A percentile compares a stretch with the other conserved stretches of the same genome.
Evolutionary conservation across 169 alveolate genomes (phyloP).

Genomic region (Neospora caninum): DNA sequence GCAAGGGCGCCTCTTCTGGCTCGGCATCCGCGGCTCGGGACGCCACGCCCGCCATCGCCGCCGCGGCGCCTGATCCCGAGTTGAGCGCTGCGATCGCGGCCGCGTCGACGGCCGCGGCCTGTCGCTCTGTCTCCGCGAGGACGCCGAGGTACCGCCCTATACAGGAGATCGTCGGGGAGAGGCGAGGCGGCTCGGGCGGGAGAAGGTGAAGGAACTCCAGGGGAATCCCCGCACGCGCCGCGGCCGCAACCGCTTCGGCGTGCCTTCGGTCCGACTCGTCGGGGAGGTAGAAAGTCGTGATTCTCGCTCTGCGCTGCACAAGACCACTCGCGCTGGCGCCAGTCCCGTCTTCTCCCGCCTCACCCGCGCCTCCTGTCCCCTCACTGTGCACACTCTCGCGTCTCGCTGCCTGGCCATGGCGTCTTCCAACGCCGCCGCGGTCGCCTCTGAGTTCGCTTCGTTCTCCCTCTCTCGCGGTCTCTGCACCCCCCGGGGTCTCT

Average conservation of each 20-base stretch:
- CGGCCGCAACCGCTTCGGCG: not conserved
- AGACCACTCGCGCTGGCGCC: not conserved
- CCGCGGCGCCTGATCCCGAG: not conserved
- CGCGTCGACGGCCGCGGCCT: not conserved
- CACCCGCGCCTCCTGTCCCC: no score
- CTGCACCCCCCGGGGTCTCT: no score
- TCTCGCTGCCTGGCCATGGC: no score
- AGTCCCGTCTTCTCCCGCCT: not conserved
- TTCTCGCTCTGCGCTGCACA: not conserved
- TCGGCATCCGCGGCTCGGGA: not conserved
- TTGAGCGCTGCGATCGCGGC: constrained; percentile 7
- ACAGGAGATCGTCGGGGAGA: not conserved
- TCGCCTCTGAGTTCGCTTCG: no score
- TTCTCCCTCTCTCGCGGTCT: no score
- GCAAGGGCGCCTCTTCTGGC: not conserved
- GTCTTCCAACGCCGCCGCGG: no score
- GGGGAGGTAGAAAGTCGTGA: not conserved
- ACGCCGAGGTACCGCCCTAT: not conserved
- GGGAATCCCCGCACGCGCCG: constrained; percentile 4
- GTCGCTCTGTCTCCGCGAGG: not conserved
- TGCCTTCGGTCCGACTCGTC: not conserved
- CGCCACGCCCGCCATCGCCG: constrained; percentile 30
- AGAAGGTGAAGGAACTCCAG: not conserved
- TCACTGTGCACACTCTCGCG: no score
- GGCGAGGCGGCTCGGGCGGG: not conserved